Conservation (phyloP, 2,329 filamentous ascomycete species). For the Hymenoscyphus salicellus region DNA sequence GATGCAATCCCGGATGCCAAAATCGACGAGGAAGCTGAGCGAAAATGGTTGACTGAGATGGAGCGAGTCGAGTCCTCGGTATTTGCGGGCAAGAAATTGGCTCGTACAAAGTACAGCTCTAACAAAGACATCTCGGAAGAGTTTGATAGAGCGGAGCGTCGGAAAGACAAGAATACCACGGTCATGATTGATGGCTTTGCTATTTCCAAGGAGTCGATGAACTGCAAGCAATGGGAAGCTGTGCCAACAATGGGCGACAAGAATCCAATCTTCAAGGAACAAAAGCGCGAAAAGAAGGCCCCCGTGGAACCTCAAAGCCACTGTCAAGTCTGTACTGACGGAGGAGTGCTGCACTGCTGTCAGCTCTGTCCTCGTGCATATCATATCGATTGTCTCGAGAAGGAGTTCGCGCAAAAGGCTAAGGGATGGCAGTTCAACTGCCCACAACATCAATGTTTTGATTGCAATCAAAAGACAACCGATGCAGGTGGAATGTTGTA, state of each 20-base stretch:
- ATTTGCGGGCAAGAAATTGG: constrained; percentile 54
- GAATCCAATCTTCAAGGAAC: constrained; percentile 49
- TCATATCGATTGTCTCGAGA: constrained; percentile 49
- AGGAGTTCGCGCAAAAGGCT: constrained; percentile 41
- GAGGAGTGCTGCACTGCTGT: constrained; percentile 48
- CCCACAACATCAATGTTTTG: constrained; percentile 52
- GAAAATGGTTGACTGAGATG: constrained; percentile 53
- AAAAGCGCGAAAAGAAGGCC: constrained; percentile 47
- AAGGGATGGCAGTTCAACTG: constrained; percentile 50
- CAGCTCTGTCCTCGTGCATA: constrained; percentile 53
- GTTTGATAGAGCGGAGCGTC: constrained; percentile 45
- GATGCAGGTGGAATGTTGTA: constrained; percentile 43
- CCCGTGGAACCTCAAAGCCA: constrained; percentile 47
- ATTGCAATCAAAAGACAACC: constrained; percentile 50
- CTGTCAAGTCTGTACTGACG: constrained; percentile 52
- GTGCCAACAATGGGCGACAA: constrained; percentile 56
- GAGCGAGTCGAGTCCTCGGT: constrained; percentile 56
- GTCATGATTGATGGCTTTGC: constrained; percentile 55
- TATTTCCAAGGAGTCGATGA: constrained; percentile 54
- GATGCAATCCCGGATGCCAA: constrained; percentile 32
- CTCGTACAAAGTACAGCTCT: constrained; percentile 34
- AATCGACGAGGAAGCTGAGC: constrained; percentile 47
- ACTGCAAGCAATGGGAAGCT: constrained; percentile 53
- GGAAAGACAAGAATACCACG: constrained; percentile 55
- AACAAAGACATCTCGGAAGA: constrained; percentile 40